These are phyloP conservation scores for Leccinum insolens DNA, from an alignment of 1,284 basidiomycete genomes.

Conservation along the genomic window DNA sequence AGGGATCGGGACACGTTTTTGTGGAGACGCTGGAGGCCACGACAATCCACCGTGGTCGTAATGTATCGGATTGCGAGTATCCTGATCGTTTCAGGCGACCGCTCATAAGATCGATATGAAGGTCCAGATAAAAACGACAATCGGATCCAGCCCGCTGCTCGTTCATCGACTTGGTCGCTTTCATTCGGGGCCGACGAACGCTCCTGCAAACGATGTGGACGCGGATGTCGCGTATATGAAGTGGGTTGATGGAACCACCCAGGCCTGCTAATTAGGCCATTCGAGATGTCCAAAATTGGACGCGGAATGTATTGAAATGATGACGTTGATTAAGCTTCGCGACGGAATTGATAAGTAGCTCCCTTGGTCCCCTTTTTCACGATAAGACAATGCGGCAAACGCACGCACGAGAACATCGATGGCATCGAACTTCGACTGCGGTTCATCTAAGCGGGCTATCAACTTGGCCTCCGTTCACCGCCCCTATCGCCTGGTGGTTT, in stretches of 20 bases:
- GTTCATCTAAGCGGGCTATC: slow-evolving; percentile 16
- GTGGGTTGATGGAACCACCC: slow-evolving; percentile 3
- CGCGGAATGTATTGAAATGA: slow-evolving; percentile 6
- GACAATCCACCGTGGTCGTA: slow-evolving; percentile 25
- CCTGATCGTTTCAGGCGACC: slow-evolving; percentile 14
- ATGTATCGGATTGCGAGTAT: slow-evolving; percentile 13
- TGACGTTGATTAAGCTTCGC: slow-evolving; percentile 28
- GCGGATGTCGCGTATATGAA: not conserved
- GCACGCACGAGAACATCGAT: slow-evolving; percentile 18
- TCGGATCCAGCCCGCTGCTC: not conserved
- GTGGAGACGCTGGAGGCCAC: slow-evolving; percentile 29
- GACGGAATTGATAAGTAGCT: slow-evolving; percentile 12
- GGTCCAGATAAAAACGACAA: slow-evolving; percentile 12
- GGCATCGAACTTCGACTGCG: slow-evolving; percentile 15
- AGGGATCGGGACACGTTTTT: slow-evolving; percentile 27
- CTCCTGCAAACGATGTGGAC: not conserved
- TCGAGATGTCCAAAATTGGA: slow-evolving; percentile 6
- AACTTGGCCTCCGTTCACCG: slow-evolving; percentile 7
- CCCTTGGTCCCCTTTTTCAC: slow-evolving; percentile 3
- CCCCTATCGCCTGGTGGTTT: slow-evolving; percentile 12
- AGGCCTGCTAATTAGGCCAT: not conserved
- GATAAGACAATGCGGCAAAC: slow-evolving; percentile 32
- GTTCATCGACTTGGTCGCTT: not conserved
- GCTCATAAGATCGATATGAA: slow-evolving; percentile 14
- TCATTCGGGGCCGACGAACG: slow-evolving; percentile 2